Conservation (phyloP, 2,329 filamentous ascomycete genomes). For the Apiospora hydei region DNA sequence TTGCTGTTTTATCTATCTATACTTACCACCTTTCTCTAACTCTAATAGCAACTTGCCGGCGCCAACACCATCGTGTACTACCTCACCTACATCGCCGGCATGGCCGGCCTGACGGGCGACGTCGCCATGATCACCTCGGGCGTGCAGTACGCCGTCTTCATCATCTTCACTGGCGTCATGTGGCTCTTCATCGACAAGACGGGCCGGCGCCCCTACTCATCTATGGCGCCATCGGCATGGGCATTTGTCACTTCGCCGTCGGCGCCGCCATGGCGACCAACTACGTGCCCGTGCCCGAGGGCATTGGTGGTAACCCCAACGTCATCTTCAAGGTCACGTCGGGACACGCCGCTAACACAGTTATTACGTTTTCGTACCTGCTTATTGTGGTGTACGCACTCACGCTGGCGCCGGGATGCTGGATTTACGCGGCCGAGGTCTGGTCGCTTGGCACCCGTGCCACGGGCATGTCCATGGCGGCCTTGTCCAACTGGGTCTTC, state of each 20-base stretch:
- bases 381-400: constrained; percentile 69
- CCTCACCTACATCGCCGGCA: constrained; percentile 66
- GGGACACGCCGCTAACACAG: constrained; percentile 62
- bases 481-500: constrained; percentile 62
- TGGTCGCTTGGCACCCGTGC: constrained; percentile 68
- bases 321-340: constrained; percentile 57
- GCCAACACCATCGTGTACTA: constrained; percentile 65
- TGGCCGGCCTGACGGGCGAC: constrained; percentile 62
- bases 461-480: constrained; percentile 64
- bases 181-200: constrained; percentile 61
- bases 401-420: constrained; percentile 69
- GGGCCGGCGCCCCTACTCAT: constrained; percentile 71
- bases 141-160: constrained; percentile 62
- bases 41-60: constrained; percentile 55
- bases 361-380: constrained; percentile 72
- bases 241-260: constrained; percentile 63
- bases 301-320: constrained; percentile 58
- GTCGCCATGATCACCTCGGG: constrained; percentile 61
- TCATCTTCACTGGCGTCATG: constrained; percentile 55
- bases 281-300: constrained; percentile 50
- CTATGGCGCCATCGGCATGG: constrained; percentile 71
- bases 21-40: not conserved
- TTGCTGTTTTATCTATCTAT: not conserved
- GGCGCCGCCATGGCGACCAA: constrained; percentile 59
- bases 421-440: constrained; percentile 72